Evolutionary conservation across 768 basidiomycete species (phyloP).

Genomic region (Fistulinella prunicolor): DNA sequence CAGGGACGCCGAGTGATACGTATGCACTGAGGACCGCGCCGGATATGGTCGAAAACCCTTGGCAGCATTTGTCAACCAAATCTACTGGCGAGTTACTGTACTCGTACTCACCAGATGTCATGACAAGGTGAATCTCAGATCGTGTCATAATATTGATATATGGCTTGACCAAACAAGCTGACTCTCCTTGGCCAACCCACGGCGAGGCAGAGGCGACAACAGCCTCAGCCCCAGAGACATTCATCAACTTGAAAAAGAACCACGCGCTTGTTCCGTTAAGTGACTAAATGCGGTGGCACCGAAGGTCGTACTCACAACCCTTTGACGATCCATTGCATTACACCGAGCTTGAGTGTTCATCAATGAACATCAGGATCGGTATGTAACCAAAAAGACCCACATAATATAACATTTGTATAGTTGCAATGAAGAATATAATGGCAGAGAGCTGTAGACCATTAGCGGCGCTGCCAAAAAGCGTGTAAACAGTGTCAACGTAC

Average conservation of each 20-base stretch:
- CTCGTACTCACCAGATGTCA: slow-evolving; percentile 69
- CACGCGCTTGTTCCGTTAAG: slow-evolving; percentile 54
- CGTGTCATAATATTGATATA: slow-evolving; percentile 83
- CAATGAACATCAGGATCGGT: background rate
- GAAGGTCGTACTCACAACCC: slow-evolving; percentile 56
- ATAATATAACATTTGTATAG: slow-evolving; percentile 89
- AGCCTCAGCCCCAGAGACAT: slow-evolving; percentile 92
- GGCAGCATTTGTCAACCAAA: slow-evolving; percentile 1
- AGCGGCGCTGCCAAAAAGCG: slow-evolving; percentile 14
- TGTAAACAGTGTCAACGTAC: slow-evolving; percentile 36
- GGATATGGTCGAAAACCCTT: slow-evolving; percentile 86
- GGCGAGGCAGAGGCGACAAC: slow-evolving; percentile 91
- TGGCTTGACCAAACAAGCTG: slow-evolving; percentile 80
- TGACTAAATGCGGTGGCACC: background rate
- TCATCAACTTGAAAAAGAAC: slow-evolving; percentile 91
- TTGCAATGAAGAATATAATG: slow-evolving; percentile 93
- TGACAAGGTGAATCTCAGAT: slow-evolving; percentile 81
- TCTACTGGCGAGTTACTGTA: no score
- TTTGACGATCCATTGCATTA: slow-evolving; percentile 92
- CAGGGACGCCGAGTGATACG: slow-evolving; percentile 71
- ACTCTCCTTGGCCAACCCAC: slow-evolving; percentile 92
- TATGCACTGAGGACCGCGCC: slow-evolving; percentile 88
- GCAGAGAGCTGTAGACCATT: slow-evolving; percentile 49
- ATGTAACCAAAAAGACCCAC: slow-evolving; percentile 12
- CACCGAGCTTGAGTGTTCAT: slow-evolving; percentile 48